Conservation (phyloP, 345 rosid species). For the Syzygium jambos region DNA sequence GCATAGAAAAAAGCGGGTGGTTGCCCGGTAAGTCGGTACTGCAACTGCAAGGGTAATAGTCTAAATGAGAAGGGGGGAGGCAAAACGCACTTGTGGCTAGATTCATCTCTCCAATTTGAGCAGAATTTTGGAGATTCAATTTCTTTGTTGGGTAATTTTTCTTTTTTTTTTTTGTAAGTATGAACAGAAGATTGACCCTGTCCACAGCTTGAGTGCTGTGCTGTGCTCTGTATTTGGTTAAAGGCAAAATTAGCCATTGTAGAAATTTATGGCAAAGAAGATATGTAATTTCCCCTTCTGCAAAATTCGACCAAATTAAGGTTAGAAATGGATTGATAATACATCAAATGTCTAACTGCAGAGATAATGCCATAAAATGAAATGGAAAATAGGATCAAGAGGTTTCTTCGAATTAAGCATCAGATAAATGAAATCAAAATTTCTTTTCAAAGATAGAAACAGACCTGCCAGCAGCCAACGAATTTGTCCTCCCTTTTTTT, state of each 20-base stretch:
- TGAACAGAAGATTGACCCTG: no score
- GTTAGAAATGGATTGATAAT: not conserved
- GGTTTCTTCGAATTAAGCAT: not conserved
- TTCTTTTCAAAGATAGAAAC: no score
- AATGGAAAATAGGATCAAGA: no score
- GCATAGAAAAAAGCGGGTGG: not conserved
- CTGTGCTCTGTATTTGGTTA: not conserved
- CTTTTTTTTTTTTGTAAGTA: no score
- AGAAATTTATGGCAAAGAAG: not conserved
- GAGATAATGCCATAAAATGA: no score
- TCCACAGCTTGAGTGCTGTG: not conserved
- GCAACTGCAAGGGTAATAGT: not conserved
- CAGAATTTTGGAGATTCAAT: not conserved
- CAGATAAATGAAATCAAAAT: not conserved
- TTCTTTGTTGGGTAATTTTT: not conserved
- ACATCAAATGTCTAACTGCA: not conserved
- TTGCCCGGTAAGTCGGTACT: not conserved
- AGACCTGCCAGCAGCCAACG: no score
- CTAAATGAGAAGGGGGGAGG: not conserved
- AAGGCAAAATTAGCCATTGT: not conserved
- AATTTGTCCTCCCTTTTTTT: not conserved
- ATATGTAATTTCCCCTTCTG: not conserved
- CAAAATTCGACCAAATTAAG: not conserved
- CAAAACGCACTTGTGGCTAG: not conserved
- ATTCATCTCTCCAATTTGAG: not conserved